phyloP scores from a whole-genome alignment of 2,329 filamentous ascomycete genomes.

The Didymella lethalis region DNA sequence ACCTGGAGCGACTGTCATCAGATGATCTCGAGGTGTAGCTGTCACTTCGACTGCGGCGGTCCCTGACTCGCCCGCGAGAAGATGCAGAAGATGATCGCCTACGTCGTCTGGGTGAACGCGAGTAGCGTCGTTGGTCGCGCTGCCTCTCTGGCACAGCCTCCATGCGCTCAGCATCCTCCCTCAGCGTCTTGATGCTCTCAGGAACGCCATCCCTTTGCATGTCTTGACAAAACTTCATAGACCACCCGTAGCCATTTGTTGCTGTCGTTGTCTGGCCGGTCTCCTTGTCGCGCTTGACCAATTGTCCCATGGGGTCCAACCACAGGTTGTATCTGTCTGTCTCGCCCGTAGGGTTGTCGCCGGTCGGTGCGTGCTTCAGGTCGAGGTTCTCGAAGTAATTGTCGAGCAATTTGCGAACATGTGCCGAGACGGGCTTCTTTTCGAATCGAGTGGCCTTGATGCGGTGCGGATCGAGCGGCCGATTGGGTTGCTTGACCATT shows the following conservation, averaged over 20 bases:
- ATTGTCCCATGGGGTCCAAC: conserved; percentile 77
- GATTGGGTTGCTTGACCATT: conserved; percentile 76
- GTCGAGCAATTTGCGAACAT: conserved; percentile 74
- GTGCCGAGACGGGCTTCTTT: conserved; percentile 69
- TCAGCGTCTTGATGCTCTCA: conserved; percentile 30
- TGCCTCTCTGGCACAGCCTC: conserved; percentile 23
- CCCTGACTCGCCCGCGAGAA: conserved; percentile 23
- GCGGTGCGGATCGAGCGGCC: conserved; percentile 74
- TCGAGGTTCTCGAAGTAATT: conserved; percentile 70
- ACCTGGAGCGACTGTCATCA: conserved; percentile 30
- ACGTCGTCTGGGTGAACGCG: conserved; percentile 22
- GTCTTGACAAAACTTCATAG: conserved; percentile 77
- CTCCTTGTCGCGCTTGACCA: conserved; percentile 69
- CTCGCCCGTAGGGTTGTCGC: conserved; percentile 48
- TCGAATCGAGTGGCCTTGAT: conserved; percentile 70
- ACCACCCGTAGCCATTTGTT: conserved; percentile 90
- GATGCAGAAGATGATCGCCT: conserved; percentile 30
- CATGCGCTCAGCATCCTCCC: conserved; percentile 32
- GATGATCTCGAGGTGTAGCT: conserved; percentile 29
- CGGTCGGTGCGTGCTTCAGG: conserved; percentile 58
- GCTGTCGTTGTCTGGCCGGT: conserved; percentile 70
- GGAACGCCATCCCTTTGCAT: conserved; percentile 66
- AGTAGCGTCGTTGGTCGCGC: conserved; percentile 20
- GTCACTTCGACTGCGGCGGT: conserved; percentile 25
- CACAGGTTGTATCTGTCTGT: conserved; percentile 55